Base-by-base conservation (phyloP, 345 rosid species). In the Limnanthes douglasii region DNA sequence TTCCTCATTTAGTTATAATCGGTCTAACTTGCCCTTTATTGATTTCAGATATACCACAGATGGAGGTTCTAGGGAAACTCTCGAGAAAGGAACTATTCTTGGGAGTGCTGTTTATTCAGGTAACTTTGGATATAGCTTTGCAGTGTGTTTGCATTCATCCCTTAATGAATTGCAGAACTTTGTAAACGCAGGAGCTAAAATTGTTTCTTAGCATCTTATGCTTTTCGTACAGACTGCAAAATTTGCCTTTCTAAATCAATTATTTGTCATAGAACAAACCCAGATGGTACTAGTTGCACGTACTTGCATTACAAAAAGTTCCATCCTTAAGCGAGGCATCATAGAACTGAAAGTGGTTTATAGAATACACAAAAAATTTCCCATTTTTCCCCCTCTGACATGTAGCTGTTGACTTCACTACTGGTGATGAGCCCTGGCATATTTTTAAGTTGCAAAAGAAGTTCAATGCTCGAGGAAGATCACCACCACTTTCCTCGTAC, bases 401-500 rank as follows among this genome's bases (percentile, higher is more conserved):
- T 60, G 31, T 53, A 88, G 97, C 95, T 47, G 97, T 88, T 57
- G 97, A 88, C 62, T 88, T 88, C 68, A 30, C 57, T 19, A 78
- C 93, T 21, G 93, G 86, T 36, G 80, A 53, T 21, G 78, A 75
- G 26, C 73, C 97, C 15, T 72, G 93, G 94, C 85, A 93, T 5
- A 69, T 75, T 50, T 88, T 88, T 67, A 54, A 64, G 51, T 38
- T 88, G 60, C 95, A 88, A 49, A 82, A 69, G 70, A 56, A 71
- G 69, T 88, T 65, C 60, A 88, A 88, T 68, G 65, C 80, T 48
- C 93, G 85, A 37, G 93, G 95, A 61, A 88, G 61, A 58, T 82
- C 95, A 24, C 97, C 97, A 33, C 86, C 97, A 19, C 88, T 88
- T 54, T 76, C 78, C 35, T 59, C 95, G 97, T 78, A 57, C 50